A percentile compares a stretch with the other conserved stretches of the same genome.
Conservation (phyloP, 2,329 filamentous ascomycete species). For the Magnaporthales sp. region DNA sequence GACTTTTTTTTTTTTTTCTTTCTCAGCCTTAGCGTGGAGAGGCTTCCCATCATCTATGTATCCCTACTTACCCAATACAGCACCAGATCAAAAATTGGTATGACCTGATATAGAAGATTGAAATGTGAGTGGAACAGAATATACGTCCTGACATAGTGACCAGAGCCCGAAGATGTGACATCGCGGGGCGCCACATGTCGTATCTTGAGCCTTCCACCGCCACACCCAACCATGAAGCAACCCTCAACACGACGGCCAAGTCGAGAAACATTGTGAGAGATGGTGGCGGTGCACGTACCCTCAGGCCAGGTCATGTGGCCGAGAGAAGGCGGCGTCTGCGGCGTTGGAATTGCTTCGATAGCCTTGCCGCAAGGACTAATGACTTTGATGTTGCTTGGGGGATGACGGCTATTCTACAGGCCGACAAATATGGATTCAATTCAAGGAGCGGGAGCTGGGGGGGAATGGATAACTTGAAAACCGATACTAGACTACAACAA, state of each 20-base stretch:
- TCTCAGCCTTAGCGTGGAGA: background rate
- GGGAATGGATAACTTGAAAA: too few species aligned
- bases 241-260: background rate
- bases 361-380: background rate
- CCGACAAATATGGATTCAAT: background rate
- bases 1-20: background rate
- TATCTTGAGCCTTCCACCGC: background rate
- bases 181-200: background rate
- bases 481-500: too few species aligned
- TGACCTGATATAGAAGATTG: background rate
- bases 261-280: background rate
- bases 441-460: too few species aligned
- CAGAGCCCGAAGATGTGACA: background rate
- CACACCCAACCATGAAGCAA: background rate
- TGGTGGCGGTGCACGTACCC: background rate
- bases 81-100: background rate
- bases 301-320: too few species aligned
- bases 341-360: too few species aligned
- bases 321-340: too few species aligned
- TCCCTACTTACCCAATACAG: background rate
- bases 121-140: too few species aligned
- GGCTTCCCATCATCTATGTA: background rate
- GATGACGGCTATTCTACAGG: background rate
- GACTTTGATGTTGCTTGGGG: background rate
- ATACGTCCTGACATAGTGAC: background rate